Base-by-base conservation (phyloP, 805 yeast species). In the Peterozyma toletana region DNA sequence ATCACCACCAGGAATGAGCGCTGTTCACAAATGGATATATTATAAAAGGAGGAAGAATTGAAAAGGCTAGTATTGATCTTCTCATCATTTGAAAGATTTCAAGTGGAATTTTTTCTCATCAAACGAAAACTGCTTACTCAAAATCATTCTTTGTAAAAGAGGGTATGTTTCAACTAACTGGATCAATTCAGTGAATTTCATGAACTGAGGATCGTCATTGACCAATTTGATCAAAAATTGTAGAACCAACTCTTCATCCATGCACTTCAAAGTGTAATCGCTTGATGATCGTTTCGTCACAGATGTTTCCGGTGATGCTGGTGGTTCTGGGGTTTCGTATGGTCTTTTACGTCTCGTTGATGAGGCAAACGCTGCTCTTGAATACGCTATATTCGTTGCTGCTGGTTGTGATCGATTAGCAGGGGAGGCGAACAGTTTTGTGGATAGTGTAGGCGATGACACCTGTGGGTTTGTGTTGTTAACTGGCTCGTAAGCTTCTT, bases 171-270 rank as follows among this genome's bases (percentile, higher is more conserved):
- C 47, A 10, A 40, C 39, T 27, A 44, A 38, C 11, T 40, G 44
- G 38, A 43, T 40, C 5, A 44, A 14, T 14, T 40, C 31, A 31
- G 31, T 47, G 33, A 42, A 41, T 41, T 39, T 45, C 37, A 40
- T 40, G 15, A 17, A 14, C 2, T 35, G 34, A 11, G 47, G 39
- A 14, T 40, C 44, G 18, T 44, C 47, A 3, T 27, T 58, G 29
- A 58, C 63, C 44, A 62, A 59, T 41, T 59, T 56, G 39, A 57
- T 61, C 38, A 62, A 53, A 17, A 58, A 47, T 50, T 57, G 55
- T 39, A 63, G 53, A 27, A 63, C 53, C 13, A 38, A 3, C 11
- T 44, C 44, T 11, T 44, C 47, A 18, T 44, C 47, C 11, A 30
- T 21, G 2, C 7, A 1, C 30, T 14, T 13, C 27, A 21, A 21